These are phyloP conservation scores for Suhomyces kunorum DNA, from an alignment of 1,139 yeast genomes.

Conservation along the genomic window DNA sequence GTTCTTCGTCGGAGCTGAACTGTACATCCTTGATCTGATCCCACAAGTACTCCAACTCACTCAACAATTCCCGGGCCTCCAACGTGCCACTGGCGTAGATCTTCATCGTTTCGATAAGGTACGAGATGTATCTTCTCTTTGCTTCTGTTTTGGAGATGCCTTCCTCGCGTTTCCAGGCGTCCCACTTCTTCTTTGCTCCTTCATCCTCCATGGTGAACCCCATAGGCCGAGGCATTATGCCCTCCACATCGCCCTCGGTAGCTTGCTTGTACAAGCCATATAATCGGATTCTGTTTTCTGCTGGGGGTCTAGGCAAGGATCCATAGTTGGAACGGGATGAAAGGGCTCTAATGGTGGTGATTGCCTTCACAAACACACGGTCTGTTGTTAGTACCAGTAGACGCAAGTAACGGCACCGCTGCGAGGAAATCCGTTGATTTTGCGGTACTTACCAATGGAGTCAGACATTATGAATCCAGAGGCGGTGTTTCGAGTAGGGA, in stretches of 20 bases:
- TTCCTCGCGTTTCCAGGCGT: slow-evolving; percentile 79
- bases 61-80: slow-evolving; percentile 66
- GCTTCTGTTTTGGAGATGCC: slow-evolving; percentile 76
- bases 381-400: slow-evolving; percentile 46
- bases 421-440: neutral
- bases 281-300: slow-evolving; percentile 64
- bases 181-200: slow-evolving; percentile 76
- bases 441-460: slow-evolving; percentile 42
- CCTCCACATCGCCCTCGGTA: slow-evolving; percentile 79
- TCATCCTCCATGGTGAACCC: slow-evolving; percentile 64
- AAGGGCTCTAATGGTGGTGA: slow-evolving; percentile 72
- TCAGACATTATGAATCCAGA: slow-evolving; percentile 36
- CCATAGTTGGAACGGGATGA: slow-evolving; percentile 69
- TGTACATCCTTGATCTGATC: slow-evolving; percentile 66
- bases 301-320: slow-evolving; percentile 79
- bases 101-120: slow-evolving; percentile 71
- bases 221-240: slow-evolving; percentile 63
- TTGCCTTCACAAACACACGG: slow-evolving; percentile 79
- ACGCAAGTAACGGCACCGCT: too few relatives aligned
- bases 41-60: slow-evolving; percentile 73
- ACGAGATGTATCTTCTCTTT: slow-evolving; percentile 66
- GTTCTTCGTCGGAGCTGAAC: slow-evolving; percentile 35
- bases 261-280: slow-evolving; percentile 89
- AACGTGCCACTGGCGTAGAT: slow-evolving; percentile 67
- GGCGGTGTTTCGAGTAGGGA: neutral